Base-by-base conservation (phyloP, 345 rosid genomes). In the Nasturtium officinale region DNA sequence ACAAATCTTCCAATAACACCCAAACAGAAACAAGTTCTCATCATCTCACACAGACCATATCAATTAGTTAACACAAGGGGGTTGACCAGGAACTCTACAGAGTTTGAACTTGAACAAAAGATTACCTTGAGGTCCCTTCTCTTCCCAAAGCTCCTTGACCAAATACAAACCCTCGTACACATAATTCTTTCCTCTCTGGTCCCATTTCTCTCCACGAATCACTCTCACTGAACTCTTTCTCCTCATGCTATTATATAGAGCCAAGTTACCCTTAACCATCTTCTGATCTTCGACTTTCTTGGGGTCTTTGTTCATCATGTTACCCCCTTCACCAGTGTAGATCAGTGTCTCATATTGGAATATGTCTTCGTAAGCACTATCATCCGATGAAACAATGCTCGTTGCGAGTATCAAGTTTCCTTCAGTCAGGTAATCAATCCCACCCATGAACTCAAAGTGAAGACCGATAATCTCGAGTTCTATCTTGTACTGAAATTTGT, bases 261-360 rank as follows among this genome's bases (percentile, higher is more conserved):
- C 92, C 61, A 94, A 85, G 73, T 91, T 94, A 1, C 96, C 96
- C 38, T 79, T 79, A 53, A 82, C 87, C 61, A 94, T 91, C 78
- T 84, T 89, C 75, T 94, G 97, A 77, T 94, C 96, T 73, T 84
- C 84, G 0, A 90, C 78, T 65, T 77, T 80, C 13, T 69, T 87
- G 0, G 16, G 25, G 55, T 74, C 84, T 66, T 80, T 86, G 25
- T 69, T 78, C 46, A 68, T 76, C 74, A 83, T 45, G 72, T 86
- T 83, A 57, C 97, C 96, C 50, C 98, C 98, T 33, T 83, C 79
- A 4, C 98, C 98, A 3, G 85, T 85, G 77, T 91, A 94, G 25
- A 65, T 81, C 74, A 94, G 55, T 69, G 80, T 83, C 72, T 88
- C 92, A 5, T 86, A 71, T 50, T 74, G 72, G 12, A 83, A 91